Conservation (phyloP, 768 basidiomycete species). For the Crassisporium funariophilum region DNA sequence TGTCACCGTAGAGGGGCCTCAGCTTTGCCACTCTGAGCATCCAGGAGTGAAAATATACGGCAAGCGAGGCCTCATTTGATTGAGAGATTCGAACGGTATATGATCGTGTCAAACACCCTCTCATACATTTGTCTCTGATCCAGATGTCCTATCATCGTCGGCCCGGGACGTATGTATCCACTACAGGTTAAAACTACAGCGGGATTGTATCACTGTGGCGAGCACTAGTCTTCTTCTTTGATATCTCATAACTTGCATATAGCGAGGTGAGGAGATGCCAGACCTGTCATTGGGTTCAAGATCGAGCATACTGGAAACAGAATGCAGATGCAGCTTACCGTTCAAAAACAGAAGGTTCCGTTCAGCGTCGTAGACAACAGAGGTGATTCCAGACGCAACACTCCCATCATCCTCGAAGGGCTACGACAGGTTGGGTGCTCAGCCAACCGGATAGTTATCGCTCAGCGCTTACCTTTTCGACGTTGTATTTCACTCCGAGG, state of each 20-base stretch:
- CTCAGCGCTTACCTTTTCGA: constrained; percentile 40
- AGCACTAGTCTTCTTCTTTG: neutral
- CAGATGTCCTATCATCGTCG: too few relatives aligned
- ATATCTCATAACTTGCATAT: constrained; percentile 17
- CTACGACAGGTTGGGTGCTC: neutral
- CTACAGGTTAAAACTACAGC: too few relatives aligned
- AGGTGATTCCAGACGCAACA: constrained; percentile 51
- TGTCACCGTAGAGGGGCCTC: neutral
- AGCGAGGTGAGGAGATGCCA: constrained; percentile 16
- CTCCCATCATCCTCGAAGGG: constrained; percentile 60
- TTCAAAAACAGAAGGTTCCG: constrained; percentile 51
- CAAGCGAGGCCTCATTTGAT: too few relatives aligned
- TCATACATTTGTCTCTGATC: too few relatives aligned
- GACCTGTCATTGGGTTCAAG: constrained; percentile 1
- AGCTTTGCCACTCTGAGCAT: neutral
- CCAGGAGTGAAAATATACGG: too few relatives aligned
- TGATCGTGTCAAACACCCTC: too few relatives aligned
- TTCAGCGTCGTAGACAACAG: constrained; percentile 50
- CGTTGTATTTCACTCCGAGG: constrained; percentile 55
- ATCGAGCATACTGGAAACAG: neutral
- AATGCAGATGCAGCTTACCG: constrained; percentile 36
- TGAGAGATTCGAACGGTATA: too few relatives aligned
- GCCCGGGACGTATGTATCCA: too few relatives aligned
- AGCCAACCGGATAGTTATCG: neutral
- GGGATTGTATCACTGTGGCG: too few relatives aligned